phyloP scores from a whole-genome alignment of 768 basidiomycete genomes.

The Pulveroboletus sp. region DNA sequence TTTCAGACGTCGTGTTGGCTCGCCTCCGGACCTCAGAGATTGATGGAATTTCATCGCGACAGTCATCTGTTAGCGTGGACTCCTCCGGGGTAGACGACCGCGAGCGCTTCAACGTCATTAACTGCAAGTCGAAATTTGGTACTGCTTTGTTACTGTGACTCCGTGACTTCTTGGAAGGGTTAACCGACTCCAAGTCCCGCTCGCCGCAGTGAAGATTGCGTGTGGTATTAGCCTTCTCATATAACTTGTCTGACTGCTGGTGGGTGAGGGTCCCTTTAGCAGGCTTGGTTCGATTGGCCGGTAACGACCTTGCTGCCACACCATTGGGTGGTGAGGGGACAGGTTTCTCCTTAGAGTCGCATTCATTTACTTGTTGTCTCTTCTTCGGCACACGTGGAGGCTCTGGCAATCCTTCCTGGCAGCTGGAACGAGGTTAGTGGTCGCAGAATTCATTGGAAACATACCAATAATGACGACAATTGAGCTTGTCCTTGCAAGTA shows the following conservation, averaged over 20 bases:
- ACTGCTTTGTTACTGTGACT: conserved; percentile 22
- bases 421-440: conserved; percentile 43
- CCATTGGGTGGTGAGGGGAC: background rate
- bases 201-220: conserved; percentile 35
- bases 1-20: conserved; percentile 29
- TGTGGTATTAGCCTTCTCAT: conserved; percentile 41
- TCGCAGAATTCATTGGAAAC: conserved; percentile 1
- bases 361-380: conserved; percentile 22
- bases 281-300: conserved; percentile 24
- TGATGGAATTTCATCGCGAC: conserved; percentile 35
- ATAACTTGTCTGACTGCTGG: conserved; percentile 40
- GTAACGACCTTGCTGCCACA: conserved; percentile 1
- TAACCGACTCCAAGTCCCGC: conserved; percentile 44
- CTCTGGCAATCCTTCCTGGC: conserved; percentile 62
- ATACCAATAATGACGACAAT: conserved; percentile 73
- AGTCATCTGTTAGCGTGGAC: conserved; percentile 24
- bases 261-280: conserved; percentile 27
- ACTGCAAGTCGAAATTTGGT: conserved; percentile 49
- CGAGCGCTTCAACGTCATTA: conserved; percentile 33
- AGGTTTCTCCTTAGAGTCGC: conserved; percentile 5
- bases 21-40: conserved; percentile 33
- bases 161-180: conserved; percentile 2
- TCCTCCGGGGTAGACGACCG: conserved; percentile 14
- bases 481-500: conserved; percentile 69
- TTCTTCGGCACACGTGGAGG: conserved; percentile 43